Percentiles rank a stretch among this genome's conserved stretches.
Conservation (phyloP, 805 yeast species). For the Wickerhamomyces bovis region DNA sequence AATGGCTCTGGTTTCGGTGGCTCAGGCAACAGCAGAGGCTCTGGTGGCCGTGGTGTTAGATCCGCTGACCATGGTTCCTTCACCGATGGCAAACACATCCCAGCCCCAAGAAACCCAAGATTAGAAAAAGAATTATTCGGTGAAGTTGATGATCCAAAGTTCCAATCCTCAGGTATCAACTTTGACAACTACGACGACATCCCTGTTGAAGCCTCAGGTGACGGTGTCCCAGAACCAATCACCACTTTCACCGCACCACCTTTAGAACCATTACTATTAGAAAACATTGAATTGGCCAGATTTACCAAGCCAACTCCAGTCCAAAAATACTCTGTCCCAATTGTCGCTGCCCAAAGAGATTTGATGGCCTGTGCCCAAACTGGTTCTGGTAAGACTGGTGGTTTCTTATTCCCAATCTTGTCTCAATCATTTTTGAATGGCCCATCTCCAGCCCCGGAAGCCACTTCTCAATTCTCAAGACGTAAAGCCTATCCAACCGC, state of each 20-base stretch:
- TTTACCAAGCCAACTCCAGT: constrained; percentile 96
- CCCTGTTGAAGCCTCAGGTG: constrained; percentile 97
- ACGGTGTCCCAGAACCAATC: constrained; percentile 90
- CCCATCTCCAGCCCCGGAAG: constrained; percentile 57
- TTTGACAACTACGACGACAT: constrained; percentile 98
- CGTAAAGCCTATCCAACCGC: constrained; percentile 92
- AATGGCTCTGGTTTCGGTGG: constrained; percentile 29
- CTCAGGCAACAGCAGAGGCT: constrained; percentile 18
- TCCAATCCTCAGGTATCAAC: constrained; percentile 95
- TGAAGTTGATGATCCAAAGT: constrained; percentile 51
- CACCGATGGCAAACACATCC: constrained; percentile 82
- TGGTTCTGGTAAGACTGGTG: constrained; percentile 99
- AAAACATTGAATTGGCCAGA: constrained; percentile 82
- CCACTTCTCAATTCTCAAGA: constrained; percentile 45
- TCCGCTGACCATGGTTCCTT: constrained; percentile 69
- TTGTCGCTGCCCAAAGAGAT: constrained; percentile 83
- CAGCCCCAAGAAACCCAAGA: constrained; percentile 64
- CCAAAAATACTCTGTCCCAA: constrained; percentile 89
- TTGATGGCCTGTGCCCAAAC: constrained; percentile 98
- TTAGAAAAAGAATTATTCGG: constrained; percentile 84
- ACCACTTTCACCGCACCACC: constrained; percentile 87
- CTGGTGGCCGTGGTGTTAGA: constrained; percentile 28
- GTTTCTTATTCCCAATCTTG: constrained; percentile 95
- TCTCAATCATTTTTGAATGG: constrained; percentile 87
- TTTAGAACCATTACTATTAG: constrained; percentile 76